Conservation (phyloP, 176 grass and related monocot genomes). For the Cenchrus fungigraminus region DNA sequence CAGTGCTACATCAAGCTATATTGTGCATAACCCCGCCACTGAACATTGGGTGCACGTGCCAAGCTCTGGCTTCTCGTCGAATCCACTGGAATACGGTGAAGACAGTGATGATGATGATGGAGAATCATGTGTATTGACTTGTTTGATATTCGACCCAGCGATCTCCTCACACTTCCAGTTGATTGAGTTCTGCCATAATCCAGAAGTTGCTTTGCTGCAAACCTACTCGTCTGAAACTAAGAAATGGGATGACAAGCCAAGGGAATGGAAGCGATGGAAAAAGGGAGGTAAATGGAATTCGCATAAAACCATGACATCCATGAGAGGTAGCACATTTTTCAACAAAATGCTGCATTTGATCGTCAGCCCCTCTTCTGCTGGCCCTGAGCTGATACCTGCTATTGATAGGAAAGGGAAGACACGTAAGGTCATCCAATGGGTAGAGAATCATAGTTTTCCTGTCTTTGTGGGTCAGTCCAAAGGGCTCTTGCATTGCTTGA, state of each 20-base stretch:
- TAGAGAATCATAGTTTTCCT: background rate
- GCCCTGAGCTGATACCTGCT: background rate
- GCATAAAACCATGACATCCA: background rate
- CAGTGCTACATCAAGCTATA: background rate
- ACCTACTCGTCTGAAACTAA: slow-evolving; percentile 12
- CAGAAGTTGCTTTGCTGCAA: background rate
- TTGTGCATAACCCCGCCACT: background rate
- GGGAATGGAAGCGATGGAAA: background rate
- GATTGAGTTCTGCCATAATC: background rate
- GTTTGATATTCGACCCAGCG: background rate
- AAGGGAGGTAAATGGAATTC: background rate
- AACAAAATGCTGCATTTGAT: background rate
- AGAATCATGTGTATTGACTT: background rate
- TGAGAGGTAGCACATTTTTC: background rate
- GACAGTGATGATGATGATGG: background rate
- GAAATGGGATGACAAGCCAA: background rate
- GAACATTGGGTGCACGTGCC: background rate
- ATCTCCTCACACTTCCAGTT: background rate
- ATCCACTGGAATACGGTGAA: background rate
- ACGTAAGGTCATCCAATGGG: background rate
- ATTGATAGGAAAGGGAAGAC: background rate
- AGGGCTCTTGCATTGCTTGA: background rate
- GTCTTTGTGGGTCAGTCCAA: slow-evolving; percentile 4
- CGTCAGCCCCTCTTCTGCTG: background rate
- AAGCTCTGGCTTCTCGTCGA: background rate